These are phyloP conservation scores for Sarcodon sp. DNA, from an alignment of 768 basidiomycete genomes.

Conservation along the genomic window DNA sequence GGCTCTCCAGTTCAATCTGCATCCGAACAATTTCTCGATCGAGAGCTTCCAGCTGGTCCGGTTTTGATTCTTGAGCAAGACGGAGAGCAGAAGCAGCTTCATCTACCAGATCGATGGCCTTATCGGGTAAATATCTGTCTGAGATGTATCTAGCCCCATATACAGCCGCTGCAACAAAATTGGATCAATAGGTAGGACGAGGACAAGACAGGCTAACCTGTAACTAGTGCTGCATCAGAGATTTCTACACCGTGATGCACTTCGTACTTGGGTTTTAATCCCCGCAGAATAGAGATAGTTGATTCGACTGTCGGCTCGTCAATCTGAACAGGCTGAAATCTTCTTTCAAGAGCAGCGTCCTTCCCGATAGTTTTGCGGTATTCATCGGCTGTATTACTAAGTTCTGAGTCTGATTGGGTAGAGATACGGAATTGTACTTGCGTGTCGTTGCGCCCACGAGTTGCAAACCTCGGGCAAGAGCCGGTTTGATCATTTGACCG, in stretches of 20 bases:
- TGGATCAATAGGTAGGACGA: background rate
- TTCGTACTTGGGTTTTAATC: constrained; percentile 75
- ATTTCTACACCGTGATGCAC: constrained; percentile 93
- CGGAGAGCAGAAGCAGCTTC: constrained; percentile 84
- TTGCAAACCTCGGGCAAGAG: constrained; percentile 75
- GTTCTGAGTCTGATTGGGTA: background rate
- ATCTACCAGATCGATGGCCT: constrained; percentile 86
- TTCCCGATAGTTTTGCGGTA: constrained; percentile 88
- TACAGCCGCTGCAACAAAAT: constrained; percentile 46
- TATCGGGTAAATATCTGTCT: constrained; percentile 82
- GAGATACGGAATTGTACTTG: constrained; percentile 20
- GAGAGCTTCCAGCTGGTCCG: constrained; percentile 70
- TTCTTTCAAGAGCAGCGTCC: constrained; percentile 81
- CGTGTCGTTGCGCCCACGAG: constrained; percentile 88
- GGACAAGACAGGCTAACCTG: constrained; percentile 29
- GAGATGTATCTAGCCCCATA: constrained; percentile 80
- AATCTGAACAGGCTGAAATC: constrained; percentile 83
- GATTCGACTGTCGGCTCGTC: constrained; percentile 82
- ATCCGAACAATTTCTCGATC: constrained; percentile 78
- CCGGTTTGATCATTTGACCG: constrained; percentile 89
- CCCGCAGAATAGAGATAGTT: constrained; percentile 79
- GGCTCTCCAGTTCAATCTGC: constrained; percentile 80
- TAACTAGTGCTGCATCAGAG: constrained; percentile 78
- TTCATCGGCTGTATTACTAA: constrained; percentile 50
- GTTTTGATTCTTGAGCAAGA: constrained; percentile 82